A percentile compares a stretch with the other conserved stretches of the same genome.
These are phyloP conservation scores for Austroboletus festivus DNA, from an alignment of 768 basidiomycete genomes.

Conservation along the genomic window DNA sequence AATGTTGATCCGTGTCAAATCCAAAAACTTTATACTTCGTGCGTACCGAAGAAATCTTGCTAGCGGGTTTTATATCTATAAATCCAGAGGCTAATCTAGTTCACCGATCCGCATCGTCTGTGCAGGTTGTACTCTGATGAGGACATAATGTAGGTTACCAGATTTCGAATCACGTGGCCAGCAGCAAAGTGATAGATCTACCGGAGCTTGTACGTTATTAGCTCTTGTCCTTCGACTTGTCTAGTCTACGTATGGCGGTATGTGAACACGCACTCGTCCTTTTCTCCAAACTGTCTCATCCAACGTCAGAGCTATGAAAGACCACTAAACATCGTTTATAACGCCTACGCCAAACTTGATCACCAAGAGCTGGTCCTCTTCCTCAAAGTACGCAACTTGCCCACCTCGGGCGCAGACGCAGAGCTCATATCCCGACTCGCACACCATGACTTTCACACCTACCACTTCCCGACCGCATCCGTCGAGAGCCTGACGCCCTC, in stretches of 20 bases:
- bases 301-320: slow-evolving; percentile 29
- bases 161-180: no score
- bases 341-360: slow-evolving; percentile 66
- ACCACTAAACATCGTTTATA: slow-evolving; percentile 47
- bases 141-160: no score
- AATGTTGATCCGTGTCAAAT: no score
- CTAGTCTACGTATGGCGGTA: slow-evolving; percentile 39
- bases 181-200: no score
- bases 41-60: no score
- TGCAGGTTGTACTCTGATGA: no score
- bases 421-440: slow-evolving; percentile 72
- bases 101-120: no score
- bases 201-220: no score
- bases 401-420: slow-evolving; percentile 54
- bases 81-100: no score
- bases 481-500: slow-evolving; percentile 29
- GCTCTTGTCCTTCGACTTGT: background rate
- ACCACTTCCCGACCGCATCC: slow-evolving; percentile 47
- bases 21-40: no score
- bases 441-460: slow-evolving; percentile 72
- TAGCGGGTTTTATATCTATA: no score
- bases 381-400: slow-evolving; percentile 68
- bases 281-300: slow-evolving; percentile 5
- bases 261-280: slow-evolving; percentile 13
- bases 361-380: slow-evolving; percentile 72